Evolutionary conservation across 805 yeast species (phyloP).

Genomic region (Sugiyamaella boreocaroliniensis): DNA sequence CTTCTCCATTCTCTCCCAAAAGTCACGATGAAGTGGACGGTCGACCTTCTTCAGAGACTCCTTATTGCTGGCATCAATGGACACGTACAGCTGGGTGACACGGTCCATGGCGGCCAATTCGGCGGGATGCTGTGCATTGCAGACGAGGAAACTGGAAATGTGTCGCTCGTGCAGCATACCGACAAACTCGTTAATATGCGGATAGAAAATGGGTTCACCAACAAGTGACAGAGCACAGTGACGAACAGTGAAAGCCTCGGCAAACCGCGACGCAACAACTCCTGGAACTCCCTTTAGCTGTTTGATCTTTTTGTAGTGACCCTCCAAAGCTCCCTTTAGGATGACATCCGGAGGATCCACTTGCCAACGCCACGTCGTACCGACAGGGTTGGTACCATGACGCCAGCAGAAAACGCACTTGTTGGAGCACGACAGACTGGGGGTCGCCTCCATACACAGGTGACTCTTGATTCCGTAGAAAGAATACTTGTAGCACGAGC

Average conservation of each 20-base stretch:
- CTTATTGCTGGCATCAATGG: conserved; percentile 90
- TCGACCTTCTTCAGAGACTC: conserved; percentile 74
- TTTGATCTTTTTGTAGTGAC: conserved; percentile 86
- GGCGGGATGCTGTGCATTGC: conserved; percentile 95
- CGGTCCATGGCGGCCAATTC: conserved; percentile 60
- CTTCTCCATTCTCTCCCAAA: conserved; percentile 79
- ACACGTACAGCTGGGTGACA: conserved; percentile 86
- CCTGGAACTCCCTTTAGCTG: conserved; percentile 97
- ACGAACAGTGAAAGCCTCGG: conserved; percentile 80
- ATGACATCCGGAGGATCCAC: conserved; percentile 83
- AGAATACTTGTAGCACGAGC: conserved; percentile 89
- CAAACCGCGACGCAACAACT: conserved; percentile 78
- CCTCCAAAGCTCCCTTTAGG: conserved; percentile 75
- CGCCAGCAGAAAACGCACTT: conserved; percentile 97
- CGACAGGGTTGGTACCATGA: conserved; percentile 95
- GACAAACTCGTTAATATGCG: conserved; percentile 80
- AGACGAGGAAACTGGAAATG: conserved; percentile 82
- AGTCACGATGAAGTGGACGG: conserved; percentile 82
- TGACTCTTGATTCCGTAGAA: conserved; percentile 87
- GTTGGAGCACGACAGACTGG: conserved; percentile 87
- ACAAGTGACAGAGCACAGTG: conserved; percentile 91
- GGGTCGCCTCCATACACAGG: conserved; percentile 93
- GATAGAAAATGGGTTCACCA: conserved; percentile 93
- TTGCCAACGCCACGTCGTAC: conserved; percentile 95
- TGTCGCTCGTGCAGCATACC: conserved; percentile 70